Percentiles rank a stretch among this genome's conserved stretches.
phyloP scores from a whole-genome alignment of 306 rosid genomes.

The Begonia peltatifolia region DNA sequence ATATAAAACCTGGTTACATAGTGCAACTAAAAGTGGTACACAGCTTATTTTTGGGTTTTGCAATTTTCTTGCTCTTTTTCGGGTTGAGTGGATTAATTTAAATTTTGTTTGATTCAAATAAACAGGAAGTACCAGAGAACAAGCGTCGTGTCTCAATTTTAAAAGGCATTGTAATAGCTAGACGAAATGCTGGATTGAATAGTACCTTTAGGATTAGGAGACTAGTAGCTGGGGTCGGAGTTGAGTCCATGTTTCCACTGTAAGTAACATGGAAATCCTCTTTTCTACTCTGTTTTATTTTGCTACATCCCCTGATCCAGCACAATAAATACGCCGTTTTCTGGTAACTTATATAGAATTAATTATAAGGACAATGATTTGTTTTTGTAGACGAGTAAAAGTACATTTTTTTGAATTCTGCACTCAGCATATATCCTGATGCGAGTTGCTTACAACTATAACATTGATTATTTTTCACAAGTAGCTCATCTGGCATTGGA shows the following conservation, averaged over 20 bases:
- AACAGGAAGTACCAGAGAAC: constrained; percentile 91
- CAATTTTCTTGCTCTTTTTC: neutral
- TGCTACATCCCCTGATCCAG: no score
- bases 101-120: neutral
- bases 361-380: neutral
- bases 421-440: no score
- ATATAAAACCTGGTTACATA: constrained; percentile 76
- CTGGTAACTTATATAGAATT: no score
- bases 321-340: no score
- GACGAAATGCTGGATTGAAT: constrained; percentile 80
- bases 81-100: neutral
- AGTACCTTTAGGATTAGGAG: constrained; percentile 77
- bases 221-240: constrained; percentile 81
- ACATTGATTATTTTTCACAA: no score
- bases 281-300: constrained; percentile 1
- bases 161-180: constrained; percentile 90
- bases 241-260: constrained; percentile 80
- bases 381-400: no score
- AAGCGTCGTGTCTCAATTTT: constrained; percentile 75
- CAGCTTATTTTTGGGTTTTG: constrained; percentile 8
- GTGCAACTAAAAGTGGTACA: constrained; percentile 98
- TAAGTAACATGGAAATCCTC: constrained; percentile 10
- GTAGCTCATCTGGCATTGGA: no score
- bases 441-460: no score
- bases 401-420: no score